These are phyloP conservation scores for Davidsoniella australis DNA, from an alignment of 2,329 filamentous ascomycete species.

Conservation along the genomic window DNA sequence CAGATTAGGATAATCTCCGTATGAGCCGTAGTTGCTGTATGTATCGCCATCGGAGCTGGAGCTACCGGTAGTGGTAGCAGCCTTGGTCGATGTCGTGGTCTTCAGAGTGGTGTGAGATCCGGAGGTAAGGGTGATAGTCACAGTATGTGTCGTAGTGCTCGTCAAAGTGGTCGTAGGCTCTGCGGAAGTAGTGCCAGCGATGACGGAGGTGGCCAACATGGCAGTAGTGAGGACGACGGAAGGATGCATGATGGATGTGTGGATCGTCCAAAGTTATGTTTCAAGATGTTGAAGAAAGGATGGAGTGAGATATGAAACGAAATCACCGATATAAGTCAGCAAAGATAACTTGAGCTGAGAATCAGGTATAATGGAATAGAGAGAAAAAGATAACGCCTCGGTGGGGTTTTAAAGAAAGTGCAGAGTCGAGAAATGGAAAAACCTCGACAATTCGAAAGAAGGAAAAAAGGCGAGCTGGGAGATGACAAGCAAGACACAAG, in stretches of 20 bases:
- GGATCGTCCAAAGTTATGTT: not conserved
- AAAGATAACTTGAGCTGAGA: too few relatives aligned
- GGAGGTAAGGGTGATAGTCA: constrained; percentile 5
- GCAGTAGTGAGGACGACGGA: not conserved
- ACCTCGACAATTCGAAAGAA: too few relatives aligned
- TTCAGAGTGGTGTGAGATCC: not conserved
- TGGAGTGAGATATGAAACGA: not conserved
- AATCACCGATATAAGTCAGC: too few relatives aligned
- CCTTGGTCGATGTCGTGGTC: constrained; percentile 1
- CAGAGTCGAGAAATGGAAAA: too few relatives aligned
- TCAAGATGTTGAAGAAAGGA: not conserved
- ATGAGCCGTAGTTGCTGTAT: constrained; percentile 4
- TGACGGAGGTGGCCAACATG: not conserved
- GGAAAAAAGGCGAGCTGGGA: too few relatives aligned
- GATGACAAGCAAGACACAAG: too few relatives aligned
- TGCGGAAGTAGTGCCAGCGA: not conserved
- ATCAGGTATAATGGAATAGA: too few relatives aligned
- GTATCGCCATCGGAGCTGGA: not conserved
- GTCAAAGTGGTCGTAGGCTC: constrained; percentile 5
- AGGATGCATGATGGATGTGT: not conserved
- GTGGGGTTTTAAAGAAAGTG: too few relatives aligned
- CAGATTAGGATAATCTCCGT: constrained; percentile 8
- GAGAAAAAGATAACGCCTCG: too few relatives aligned
- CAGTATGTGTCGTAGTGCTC: constrained; percentile 2
- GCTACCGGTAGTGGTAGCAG: not conserved